These are phyloP conservation scores for Nissolia schottii DNA, from an alignment of 306 rosid species.

Conservation along the genomic window DNA sequence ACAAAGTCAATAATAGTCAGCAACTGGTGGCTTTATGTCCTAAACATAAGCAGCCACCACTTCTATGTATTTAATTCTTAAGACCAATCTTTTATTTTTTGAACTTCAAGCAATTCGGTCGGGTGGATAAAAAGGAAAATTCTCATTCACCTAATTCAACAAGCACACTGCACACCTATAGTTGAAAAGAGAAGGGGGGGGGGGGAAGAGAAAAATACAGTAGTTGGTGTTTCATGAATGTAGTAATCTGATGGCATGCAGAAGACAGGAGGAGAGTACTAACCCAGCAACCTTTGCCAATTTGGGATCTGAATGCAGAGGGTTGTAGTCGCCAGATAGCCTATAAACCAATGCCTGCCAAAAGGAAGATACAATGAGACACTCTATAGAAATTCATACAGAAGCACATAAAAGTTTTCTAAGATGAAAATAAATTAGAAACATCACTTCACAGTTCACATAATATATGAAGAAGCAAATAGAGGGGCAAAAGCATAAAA, in stretches of 20 bases:
- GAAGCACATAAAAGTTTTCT: constrained; percentile 3
- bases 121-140: background rate
- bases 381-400: background rate
- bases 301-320: constrained; percentile 88
- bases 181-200: no score
- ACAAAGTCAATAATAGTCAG: background rate
- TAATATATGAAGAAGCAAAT: background rate
- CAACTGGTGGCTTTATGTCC: background rate
- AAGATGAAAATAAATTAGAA: background rate
- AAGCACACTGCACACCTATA: background rate
- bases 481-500: background rate
- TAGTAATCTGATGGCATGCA: background rate
- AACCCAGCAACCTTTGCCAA: constrained; percentile 89
- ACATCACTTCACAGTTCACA: background rate
- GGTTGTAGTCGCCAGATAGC: constrained; percentile 87
- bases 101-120: background rate
- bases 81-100: constrained; percentile 9
- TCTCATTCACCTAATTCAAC: background rate
- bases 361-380: constrained; percentile 27
- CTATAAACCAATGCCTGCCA: constrained; percentile 90
- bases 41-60: background rate
- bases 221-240: constrained; percentile 16
- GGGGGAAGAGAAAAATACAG: background rate
- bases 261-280: constrained; percentile 34
- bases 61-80: background rate